Base-by-base conservation (phyloP, 129 eudicot species). In the Chrysanthemum lavandulifolium region DNA sequence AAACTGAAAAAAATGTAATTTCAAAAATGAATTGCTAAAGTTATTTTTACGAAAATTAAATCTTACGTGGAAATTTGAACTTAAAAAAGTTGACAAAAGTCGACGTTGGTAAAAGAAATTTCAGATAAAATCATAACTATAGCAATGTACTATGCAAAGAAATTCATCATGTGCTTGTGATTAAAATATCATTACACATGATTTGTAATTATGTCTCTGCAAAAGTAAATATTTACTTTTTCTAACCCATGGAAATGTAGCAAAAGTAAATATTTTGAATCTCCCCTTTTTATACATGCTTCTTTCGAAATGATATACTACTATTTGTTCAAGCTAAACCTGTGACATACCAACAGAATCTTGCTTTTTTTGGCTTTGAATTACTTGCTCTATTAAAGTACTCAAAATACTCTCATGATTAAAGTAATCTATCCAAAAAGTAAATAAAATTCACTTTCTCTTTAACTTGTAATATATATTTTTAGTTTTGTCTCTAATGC, bases 301-400 rank as follows among this genome's bases (percentile, higher is more conserved):
- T 69, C 62, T 71, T 52, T 74, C 48, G 52, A 43, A 74, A 40
- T 66, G 4, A 16, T 51, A 36, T 53, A 31, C 71, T 71, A 78
- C 67, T 74, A 40, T 54, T 75, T 67, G 60, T 59, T 67, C 71
- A 29, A 65, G 19, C 61, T 51, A 55, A 43, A 23, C 59, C 43
- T 76, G 65, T 70, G 61, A 73, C 18, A 45, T 53, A 74, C 61
- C 68, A 61, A 69, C 13, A 79, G 85, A 78, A 79, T 82, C 86
- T 81, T 78, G 69, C 81, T 81, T 82, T 40, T 40, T 79, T 58
- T 13, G 78, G 59, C 73, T 67, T 81, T 85, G 89, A 85, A 85
- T 78, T 67, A 78, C 73, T 72, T 73, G 43, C 48, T 8, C 27
- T 56, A 48, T 68, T 79, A 78, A 85, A 85, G 86, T 82, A 79